phyloP scores from a whole-genome alignment of 148 eudicot species.

The Vaccinium corymbosum region DNA sequence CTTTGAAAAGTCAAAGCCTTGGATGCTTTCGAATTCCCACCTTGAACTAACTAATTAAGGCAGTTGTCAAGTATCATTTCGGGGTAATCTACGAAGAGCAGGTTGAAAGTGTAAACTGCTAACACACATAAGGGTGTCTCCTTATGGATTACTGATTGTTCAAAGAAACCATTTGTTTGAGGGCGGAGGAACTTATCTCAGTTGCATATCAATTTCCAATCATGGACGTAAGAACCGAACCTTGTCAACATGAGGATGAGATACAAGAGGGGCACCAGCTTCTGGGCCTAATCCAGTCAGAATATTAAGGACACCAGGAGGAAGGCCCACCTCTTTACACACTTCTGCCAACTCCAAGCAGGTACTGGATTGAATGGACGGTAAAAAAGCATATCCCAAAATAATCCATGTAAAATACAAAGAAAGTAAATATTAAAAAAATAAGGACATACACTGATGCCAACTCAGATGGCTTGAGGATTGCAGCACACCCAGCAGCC shows the following conservation, averaged over 20 bases:
- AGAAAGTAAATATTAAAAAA: background rate
- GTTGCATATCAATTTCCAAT: background rate
- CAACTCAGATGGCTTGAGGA: constrained; percentile 92
- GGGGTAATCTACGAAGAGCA: background rate
- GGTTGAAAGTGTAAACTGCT: background rate
- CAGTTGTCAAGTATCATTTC: background rate
- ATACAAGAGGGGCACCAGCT: constrained; percentile 92
- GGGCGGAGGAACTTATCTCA: background rate
- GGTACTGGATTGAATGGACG: constrained; percentile 45
- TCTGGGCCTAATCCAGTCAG: constrained; percentile 88
- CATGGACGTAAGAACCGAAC: constrained; percentile 29
- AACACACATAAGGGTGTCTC: constrained; percentile 3
- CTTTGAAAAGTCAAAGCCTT: constrained; percentile 1
- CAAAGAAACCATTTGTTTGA: background rate
- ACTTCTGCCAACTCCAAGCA: constrained; percentile 92
- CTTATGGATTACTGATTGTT: background rate
- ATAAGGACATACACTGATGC: constrained; percentile 64
- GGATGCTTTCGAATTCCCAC: background rate
- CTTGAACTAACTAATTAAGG: background rate
- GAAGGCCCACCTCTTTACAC: constrained; percentile 84
- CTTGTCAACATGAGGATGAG: constrained; percentile 97
- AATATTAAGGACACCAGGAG: constrained; percentile 81
- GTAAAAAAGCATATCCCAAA: constrained; percentile 18
- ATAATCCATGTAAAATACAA: background rate
- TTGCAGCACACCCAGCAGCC: constrained; percentile 98